Evolutionary conservation across 208 protist genomes (phyloP).

Genomic region (Trichomonas vaginalis): DNA sequence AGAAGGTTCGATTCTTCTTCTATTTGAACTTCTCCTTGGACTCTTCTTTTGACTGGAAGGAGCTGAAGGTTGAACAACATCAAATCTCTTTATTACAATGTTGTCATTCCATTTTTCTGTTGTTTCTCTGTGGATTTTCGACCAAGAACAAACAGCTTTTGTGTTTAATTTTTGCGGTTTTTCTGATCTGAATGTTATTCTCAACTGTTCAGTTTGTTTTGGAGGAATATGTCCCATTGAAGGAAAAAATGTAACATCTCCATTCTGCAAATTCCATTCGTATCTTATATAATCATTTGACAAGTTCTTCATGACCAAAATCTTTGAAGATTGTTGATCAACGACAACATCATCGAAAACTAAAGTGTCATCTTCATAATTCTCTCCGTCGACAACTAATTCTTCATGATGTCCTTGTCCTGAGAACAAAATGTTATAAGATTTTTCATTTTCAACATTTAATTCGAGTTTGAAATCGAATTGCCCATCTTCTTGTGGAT

Average conservation of each 20-base stretch:
- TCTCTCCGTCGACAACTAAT: not conserved
- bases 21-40: not conserved
- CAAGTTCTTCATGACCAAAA: not conserved
- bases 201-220: not conserved
- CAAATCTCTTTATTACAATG: not conserved
- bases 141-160: not conserved
- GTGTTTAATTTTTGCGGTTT: not conserved
- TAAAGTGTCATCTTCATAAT: not conserved
- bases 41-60: not conserved
- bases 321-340: not conserved
- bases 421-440: not conserved
- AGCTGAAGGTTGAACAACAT: not conserved
- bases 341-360: not conserved
- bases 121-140: not conserved
- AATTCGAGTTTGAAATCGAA: not conserved
- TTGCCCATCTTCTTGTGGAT: not conserved
- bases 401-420: not conserved
- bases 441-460: not conserved
- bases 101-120: not conserved
- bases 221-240: not conserved
- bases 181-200: not conserved
- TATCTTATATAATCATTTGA: not conserved
- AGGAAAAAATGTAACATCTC: not conserved
- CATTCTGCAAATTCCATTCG: not conserved
- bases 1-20: not conserved